Evolutionary conservation across 306 rosid genomes (phyloP).

Genomic region (Vicia villosa): DNA sequence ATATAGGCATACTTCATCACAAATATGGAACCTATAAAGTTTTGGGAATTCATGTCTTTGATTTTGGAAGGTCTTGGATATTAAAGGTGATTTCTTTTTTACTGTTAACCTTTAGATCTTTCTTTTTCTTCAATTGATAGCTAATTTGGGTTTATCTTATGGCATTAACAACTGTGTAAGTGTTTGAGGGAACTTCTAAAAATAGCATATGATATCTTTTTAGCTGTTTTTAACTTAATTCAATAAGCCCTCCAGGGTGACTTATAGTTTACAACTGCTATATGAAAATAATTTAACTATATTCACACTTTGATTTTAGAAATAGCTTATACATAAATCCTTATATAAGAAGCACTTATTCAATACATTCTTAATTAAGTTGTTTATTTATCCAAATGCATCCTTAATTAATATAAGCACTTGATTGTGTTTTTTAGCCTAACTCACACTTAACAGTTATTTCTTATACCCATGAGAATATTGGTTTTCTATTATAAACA

Average conservation of each 20-base stretch:
- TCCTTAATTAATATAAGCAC: neutral
- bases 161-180: neutral
- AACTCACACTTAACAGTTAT: neutral
- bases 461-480: conserved; percentile 16
- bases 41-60: conserved; percentile 90
- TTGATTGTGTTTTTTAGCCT: neutral
- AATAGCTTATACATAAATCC: neutral
- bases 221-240: neutral
- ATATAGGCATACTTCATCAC: conserved; percentile 96
- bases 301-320: neutral
- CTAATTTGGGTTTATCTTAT: neutral
- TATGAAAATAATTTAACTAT: neutral
- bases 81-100: conserved; percentile 57
- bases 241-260: neutral
- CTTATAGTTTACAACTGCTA: neutral
- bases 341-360: neutral
- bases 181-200: neutral
- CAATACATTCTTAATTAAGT: neutral
- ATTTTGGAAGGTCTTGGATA: conserved; percentile 91
- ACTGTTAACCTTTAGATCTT: conserved; percentile 17
- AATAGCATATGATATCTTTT: neutral
- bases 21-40: conserved; percentile 85
- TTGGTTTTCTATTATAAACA: conserved; percentile 2
- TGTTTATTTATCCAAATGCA: neutral
- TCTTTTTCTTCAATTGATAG: conserved; percentile 8